These are phyloP conservation scores for Saturnispora sekii DNA, from an alignment of 805 yeast species.

Conservation along the genomic window DNA sequence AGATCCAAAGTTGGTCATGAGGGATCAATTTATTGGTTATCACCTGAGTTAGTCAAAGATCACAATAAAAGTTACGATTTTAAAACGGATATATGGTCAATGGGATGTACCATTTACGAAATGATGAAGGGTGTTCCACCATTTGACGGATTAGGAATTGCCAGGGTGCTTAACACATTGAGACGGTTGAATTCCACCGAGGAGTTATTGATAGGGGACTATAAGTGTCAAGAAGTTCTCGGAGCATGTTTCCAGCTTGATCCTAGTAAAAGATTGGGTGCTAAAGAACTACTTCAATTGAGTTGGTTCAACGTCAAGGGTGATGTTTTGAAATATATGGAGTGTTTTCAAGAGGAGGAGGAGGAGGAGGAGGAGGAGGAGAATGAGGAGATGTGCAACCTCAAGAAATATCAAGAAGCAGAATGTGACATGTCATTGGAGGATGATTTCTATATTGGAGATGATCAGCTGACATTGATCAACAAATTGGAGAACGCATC, in stretches of 20 bases:
- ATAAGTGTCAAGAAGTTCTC: conserved; percentile 37
- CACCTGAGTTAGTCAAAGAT: conserved; percentile 75
- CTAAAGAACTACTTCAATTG: conserved; percentile 45
- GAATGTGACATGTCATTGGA: not conserved
- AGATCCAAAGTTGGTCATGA: conserved; percentile 32
- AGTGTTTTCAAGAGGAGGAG: not conserved
- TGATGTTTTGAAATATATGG: conserved; percentile 5
- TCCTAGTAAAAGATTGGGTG: conserved; percentile 48
- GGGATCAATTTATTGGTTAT: conserved; percentile 99
- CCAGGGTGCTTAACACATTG: conserved; percentile 77
- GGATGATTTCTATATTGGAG: not conserved
- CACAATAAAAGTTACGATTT: conserved; percentile 56
- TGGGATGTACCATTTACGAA: conserved; percentile 93
- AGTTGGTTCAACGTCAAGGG: conserved; percentile 40
- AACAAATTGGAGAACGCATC: not conserved
- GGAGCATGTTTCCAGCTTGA: conserved; percentile 59
- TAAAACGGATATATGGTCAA: conserved; percentile 85
- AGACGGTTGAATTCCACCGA: conserved; percentile 68
- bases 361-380: not conserved
- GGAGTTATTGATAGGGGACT: conserved; percentile 36
- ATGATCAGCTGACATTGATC: not conserved
- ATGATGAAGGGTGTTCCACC: conserved; percentile 83
- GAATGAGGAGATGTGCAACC: not conserved
- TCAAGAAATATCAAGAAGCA: not conserved
- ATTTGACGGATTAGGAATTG: conserved; percentile 61